A percentile compares a stretch with the other conserved stretches of the same genome.
These are phyloP conservation scores for Penicillium mononematosum DNA, from an alignment of 495 filamentous ascomycete genomes.

Conservation along the genomic window DNA sequence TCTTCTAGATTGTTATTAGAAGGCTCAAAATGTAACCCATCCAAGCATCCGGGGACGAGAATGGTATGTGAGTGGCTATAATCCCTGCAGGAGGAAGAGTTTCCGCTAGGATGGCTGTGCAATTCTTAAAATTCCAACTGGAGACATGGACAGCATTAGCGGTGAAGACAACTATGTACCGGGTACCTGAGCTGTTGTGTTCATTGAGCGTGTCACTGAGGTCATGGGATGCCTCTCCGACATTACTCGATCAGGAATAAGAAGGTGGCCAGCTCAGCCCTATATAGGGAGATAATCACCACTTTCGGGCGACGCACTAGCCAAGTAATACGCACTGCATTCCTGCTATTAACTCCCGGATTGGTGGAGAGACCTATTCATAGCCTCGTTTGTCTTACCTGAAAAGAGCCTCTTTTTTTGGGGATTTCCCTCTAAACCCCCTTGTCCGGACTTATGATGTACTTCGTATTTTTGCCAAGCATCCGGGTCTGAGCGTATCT, in stretches of 20 bases:
- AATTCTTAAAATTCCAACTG: constrained; percentile 26
- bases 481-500: constrained; percentile 5
- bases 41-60: constrained; percentile 27
- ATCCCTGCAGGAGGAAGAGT: constrained; percentile 17
- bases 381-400: constrained; percentile 8
- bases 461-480: neutral
- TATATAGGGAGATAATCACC: constrained; percentile 6
- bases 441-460: neutral
- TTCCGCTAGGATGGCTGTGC: constrained; percentile 21
- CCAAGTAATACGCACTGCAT: neutral
- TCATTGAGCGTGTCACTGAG: constrained; percentile 1
- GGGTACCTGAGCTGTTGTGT: constrained; percentile 18
- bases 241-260: constrained; percentile 17
- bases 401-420: constrained; percentile 14
- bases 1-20: constrained; percentile 37
- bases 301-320: constrained; percentile 8
- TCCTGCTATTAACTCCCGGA: neutral
- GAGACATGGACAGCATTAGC: constrained; percentile 24
- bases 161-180: constrained; percentile 21
- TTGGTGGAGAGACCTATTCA: constrained; percentile 10
- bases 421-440: neutral
- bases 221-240: constrained; percentile 6
- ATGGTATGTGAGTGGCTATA: constrained; percentile 18
- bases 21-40: constrained; percentile 24
- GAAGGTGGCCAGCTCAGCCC: constrained; percentile 17